Evolutionary conservation across 2,329 filamentous ascomycete species (phyloP), one percentile per base, ranked within the genome.

Genomic region (Byssothecium circinans): DNA sequence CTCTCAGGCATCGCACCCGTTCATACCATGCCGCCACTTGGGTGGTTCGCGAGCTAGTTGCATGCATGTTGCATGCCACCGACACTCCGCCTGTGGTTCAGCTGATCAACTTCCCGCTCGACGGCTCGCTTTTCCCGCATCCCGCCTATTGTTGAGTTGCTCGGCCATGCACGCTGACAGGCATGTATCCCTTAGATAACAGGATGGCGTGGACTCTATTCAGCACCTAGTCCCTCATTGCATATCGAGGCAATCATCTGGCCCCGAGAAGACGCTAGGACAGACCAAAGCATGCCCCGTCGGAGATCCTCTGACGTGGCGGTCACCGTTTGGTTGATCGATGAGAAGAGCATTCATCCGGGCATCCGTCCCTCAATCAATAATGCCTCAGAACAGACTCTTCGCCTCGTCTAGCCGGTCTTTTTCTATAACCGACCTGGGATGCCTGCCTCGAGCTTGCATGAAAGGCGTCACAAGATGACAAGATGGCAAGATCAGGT

Each of bases 291-390:
- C 68, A 67, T 71, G 65, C 69, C 67, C 71, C 68, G 69, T 75
- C 73, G 75, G 72, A 75, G 74, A 77, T 73, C 75, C 71, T 75
- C 75, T 77, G 74, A 78, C 75, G 75, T 78, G 75, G 75, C 75
- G 71, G 68, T 53, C 68, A 62, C 64, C 72, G 70, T 71, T 65
- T 74, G 71, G 72, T 72, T 71, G 67, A 72, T 66, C 55, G 53
- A 52, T 63, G 62, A 64, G 61, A 62, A 65, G 60, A 50, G 62
- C 58, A 64, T 64, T 62, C 64, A 64, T 62, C 62, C 63, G 67
- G 65, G 59, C 61, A 61, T 68, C 63, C 67, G 64, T 67, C 59
- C 70, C 50, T 62, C 65, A 67, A 67, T 71, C 63, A 64, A 66
- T 67, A 63, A 65, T 66, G 64, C 59, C 53, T 58, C 61, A 64